Conservation (phyloP, 2,329 filamentous ascomycete species). For the Exophiala alcalophila region DNA sequence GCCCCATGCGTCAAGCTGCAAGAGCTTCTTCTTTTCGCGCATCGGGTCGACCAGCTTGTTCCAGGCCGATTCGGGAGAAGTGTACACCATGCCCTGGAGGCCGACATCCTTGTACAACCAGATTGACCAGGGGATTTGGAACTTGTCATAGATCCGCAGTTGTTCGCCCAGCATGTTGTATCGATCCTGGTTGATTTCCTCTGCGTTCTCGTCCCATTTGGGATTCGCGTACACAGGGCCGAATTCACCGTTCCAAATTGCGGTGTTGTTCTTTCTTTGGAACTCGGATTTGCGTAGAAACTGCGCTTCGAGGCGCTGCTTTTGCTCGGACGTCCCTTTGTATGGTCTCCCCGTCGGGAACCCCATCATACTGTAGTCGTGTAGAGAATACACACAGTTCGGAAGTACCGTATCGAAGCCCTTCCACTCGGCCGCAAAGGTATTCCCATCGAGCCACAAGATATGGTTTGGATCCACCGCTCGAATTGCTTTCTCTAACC, state of each 20-base stretch:
- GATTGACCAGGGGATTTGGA: constrained; percentile 57
- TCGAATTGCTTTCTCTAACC: constrained; percentile 48
- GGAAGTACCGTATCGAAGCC: constrained; percentile 40
- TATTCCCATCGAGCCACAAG: constrained; percentile 47
- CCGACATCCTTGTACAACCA: constrained; percentile 60
- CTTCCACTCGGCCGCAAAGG: constrained; percentile 46
- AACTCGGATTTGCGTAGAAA: constrained; percentile 51
- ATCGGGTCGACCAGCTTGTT: constrained; percentile 53
- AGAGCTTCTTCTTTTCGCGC: constrained; percentile 53
- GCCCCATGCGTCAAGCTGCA: constrained; percentile 58
- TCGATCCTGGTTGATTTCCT: constrained; percentile 37
- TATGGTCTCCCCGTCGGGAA: constrained; percentile 44
- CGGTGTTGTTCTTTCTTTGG: constrained; percentile 42
- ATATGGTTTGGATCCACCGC: constrained; percentile 48
- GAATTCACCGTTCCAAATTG: constrained; percentile 57
- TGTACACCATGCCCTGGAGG: constrained; percentile 55
- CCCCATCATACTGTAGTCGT: constrained; percentile 37
- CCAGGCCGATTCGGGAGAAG: constrained; percentile 47
- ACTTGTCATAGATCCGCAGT: constrained; percentile 52
- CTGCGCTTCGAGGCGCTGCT: constrained; percentile 40
- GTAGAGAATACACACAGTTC: constrained; percentile 40
- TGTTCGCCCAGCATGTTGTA: constrained; percentile 50
- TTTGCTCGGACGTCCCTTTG: constrained; percentile 43
- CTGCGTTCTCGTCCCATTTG: constrained; percentile 23
- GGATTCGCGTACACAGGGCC: constrained; percentile 41